These are phyloP conservation scores for Penicillium sp. DNA, from an alignment of 2,329 filamentous ascomycete species.

Conservation along the genomic window DNA sequence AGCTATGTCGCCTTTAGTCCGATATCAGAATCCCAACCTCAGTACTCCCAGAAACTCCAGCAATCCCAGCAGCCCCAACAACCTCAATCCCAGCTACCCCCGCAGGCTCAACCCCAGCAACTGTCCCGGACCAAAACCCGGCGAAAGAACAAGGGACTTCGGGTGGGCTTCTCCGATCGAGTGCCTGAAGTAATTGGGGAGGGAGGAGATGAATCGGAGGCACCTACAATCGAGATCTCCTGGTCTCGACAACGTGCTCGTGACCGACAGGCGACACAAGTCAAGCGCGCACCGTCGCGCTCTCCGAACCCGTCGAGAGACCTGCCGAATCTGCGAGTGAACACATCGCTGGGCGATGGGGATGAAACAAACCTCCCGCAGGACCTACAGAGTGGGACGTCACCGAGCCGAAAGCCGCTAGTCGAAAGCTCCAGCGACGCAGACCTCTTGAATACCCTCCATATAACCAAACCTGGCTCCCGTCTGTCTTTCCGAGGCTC, in stretches of 20 bases:
- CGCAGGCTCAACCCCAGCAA: neutral
- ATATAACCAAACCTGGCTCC: constrained; percentile 30
- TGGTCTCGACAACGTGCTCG: constrained; percentile 40
- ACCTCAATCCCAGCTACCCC: no score
- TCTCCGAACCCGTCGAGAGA: constrained; percentile 17
- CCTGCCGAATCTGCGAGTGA: constrained; percentile 31
- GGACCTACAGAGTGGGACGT: constrained; percentile 14
- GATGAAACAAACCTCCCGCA: constrained; percentile 16
- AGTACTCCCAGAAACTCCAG: neutral
- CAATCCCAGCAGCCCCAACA: neutral
- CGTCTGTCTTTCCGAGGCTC: constrained; percentile 43
- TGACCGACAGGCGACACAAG: constrained; percentile 24
- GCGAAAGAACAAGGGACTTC: constrained; percentile 64
- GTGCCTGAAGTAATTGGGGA: constrained; percentile 83
- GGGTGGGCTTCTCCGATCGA: constrained; percentile 71
- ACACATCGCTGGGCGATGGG: constrained; percentile 33
- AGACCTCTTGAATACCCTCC: constrained; percentile 39
- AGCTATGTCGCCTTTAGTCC: constrained; percentile 21
- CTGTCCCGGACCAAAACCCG: neutral
- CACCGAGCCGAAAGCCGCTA: constrained; percentile 29
- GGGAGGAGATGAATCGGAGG: constrained; percentile 82
- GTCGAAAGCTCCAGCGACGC: constrained; percentile 37
- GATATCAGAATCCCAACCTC: constrained; percentile 7
- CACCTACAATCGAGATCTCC: constrained; percentile 71
- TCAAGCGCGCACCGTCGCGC: constrained; percentile 8